Evolutionary conservation across 305 asterid species (phyloP), one percentile per base, ranked within the genome.

Genomic region (Fraxinus nigra): DNA sequence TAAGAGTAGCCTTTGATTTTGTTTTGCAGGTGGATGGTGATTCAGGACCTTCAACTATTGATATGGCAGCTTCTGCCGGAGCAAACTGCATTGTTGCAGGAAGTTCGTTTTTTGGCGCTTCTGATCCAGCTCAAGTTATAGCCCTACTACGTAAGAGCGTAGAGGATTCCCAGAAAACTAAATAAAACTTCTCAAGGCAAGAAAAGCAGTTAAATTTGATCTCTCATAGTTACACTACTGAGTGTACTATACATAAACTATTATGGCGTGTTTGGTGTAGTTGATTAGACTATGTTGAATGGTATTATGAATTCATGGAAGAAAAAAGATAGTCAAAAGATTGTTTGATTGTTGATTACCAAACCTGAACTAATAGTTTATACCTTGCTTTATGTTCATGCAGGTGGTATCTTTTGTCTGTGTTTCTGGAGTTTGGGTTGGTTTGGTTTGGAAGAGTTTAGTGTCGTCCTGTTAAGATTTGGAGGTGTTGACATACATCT

Each of bases 31-130:
- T 92, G 43, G 98, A 94, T 73, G 97, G 97, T 78, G 97, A 97
- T 72, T 88, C 92, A 85, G 97, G 97, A 74, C 97, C 97, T 84
- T 90, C 97, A 80, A 94, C 97, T 30, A 91, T 94, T 63, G 96
- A 90, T 81, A 18, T 84, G 46, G 96, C 97, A 28, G 87, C 97
- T 37, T 75, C 91, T 72, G 95, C 94, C 6, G 94, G 97, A 78
- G 97, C 95, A 63, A 93, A 93, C 91, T 93, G 95, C 89, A 90
- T 93, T 30, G 97, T 91, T 70, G 97, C 94, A 0, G 97, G 97
- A 82, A 91, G 95, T 82, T 93, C 97, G 1, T 90, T 93, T 34
- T 93, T 93, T 81, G 97, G 97, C 80, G 93, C 95, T 83, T 77
- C 92, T n/a, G 91, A 93, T 81, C 95, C 95, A 72, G 93, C 92